phyloP scores from a whole-genome alignment of 2,329 filamentous ascomycete genomes.

The Pseudogymnoascus sp. region DNA sequence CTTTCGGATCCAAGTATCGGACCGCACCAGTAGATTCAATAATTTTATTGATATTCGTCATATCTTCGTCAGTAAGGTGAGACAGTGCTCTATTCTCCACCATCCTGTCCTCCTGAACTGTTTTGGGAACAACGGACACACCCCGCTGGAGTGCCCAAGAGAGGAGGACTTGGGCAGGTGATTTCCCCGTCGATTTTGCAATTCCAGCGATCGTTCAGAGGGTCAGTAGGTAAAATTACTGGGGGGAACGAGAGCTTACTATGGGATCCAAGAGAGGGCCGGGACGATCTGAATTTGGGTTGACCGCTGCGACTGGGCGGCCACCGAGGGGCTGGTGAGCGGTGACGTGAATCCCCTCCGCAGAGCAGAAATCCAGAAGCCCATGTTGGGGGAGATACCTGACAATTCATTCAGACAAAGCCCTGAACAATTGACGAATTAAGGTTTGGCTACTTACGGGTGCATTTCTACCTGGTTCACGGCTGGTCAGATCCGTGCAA shows the following conservation, averaged over 20 bases:
- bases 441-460: conserved; percentile 47
- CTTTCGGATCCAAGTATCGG: not conserved
- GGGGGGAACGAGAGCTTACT: not conserved
- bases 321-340: not conserved
- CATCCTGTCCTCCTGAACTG: conserved; percentile 29
- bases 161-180: conserved; percentile 38
- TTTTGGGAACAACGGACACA: conserved; percentile 45
- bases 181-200: conserved; percentile 34
- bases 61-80: not conserved
- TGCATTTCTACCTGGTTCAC: conserved; percentile 58
- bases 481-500: conserved; percentile 38
- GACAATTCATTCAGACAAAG: not conserved
- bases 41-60: not conserved
- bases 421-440: not conserved
- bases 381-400: conserved; percentile 54
- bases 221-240: not conserved
- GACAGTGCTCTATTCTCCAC: not conserved
- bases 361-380: conserved; percentile 58
- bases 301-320: not conserved
- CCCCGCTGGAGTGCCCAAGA: conserved; percentile 42
- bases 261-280: not conserved
- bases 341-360: conserved; percentile 50
- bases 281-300: not conserved
- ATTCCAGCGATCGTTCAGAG: conserved; percentile 32
- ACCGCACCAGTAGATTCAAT: not conserved